Base-by-base conservation (phyloP, 129 eudicot species). In the Apium graveolens region DNA sequence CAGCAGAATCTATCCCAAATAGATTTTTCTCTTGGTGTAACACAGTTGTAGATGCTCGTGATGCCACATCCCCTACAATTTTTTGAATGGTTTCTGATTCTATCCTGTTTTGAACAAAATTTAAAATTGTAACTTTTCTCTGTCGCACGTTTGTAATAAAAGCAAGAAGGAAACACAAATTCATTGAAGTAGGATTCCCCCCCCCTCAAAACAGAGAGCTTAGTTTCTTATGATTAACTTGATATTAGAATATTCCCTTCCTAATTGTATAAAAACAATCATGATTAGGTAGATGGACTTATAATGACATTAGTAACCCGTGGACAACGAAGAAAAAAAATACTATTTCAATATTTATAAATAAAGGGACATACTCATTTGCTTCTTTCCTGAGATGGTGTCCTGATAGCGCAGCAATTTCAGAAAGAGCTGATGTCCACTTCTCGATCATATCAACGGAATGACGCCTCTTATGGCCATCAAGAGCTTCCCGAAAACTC, bases 401-500 rank as follows among this genome's bases (percentile, higher is more conserved):
- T 76, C 84, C 71, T 24, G 80, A 60, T 38, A 69, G 42, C 21
- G 76, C 32, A 45, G 80, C 71, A 3, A 68, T 31, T 2, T 76
- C 57, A 1, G 24, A 46, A 14, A 81, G 73, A 27, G 63, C 80
- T 2, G 45, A 17, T 49, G 27, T 49, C 84, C 84, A 81, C 41
- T 44, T 24, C 14, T 37, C 44, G 0, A 81, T 37, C 77, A 17
- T 81, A 48, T 81, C 76, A 49, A 5, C 42, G 1, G 72, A 29
- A 5, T 32, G 14, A 63, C 14, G 21, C 68, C 35, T 34, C 14
- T 76, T 75, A 41, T 81, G 80, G 24, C 26, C 24, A 32, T 38
- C 39, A 66, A 81, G 51, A 46, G 80, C 71, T 10, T 12, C 31
- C 27, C 69, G 70, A 29, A 81, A 76, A 46, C 72, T 81, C 27